A percentile compares a stretch with the other conserved stretches of the same genome.
Evolutionary conservation across 1,284 basidiomycete species (phyloP).

Genomic region (Meira miltonrushii): DNA sequence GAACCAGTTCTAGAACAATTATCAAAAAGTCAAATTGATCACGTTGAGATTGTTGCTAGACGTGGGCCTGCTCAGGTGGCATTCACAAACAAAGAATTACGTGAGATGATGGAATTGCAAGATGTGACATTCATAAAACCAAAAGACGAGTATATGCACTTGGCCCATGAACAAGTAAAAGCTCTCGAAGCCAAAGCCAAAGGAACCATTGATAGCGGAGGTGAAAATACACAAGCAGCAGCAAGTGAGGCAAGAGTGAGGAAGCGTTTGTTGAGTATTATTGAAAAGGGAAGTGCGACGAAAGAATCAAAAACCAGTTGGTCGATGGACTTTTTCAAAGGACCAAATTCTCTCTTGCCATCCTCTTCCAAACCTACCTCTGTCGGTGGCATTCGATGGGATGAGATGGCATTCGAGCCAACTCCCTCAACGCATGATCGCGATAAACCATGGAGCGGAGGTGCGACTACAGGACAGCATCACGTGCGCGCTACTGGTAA

Average conservation of each 20-base stretch:
- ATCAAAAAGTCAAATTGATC: constrained; percentile 55
- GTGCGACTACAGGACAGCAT: neutral
- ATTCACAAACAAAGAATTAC: constrained; percentile 88
- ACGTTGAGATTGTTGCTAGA: constrained; percentile 72
- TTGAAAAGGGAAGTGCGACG: constrained; percentile 61
- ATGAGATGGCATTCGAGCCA: constrained; percentile 20
- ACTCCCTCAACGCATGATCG: neutral
- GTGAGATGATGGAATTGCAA: constrained; percentile 78
- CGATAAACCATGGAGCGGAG: neutral
- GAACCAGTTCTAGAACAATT: constrained; percentile 69
- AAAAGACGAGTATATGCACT: constrained; percentile 40
- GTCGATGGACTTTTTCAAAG: constrained; percentile 10
- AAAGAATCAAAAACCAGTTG: constrained; percentile 1
- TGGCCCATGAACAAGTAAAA: constrained; percentile 51
- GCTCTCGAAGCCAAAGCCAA: constrained; percentile 12
- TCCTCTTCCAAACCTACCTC: neutral
- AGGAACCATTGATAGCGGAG: neutral
- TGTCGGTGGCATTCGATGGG: constrained; percentile 31
- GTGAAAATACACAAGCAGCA: neutral
- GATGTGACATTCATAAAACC: constrained; percentile 63
- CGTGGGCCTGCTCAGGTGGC: constrained; percentile 83
- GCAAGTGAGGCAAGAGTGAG: constrained; percentile 51
- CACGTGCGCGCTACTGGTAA: constrained; percentile 58
- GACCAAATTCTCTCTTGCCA: neutral
- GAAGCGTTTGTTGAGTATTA: constrained; percentile 60